Percentiles rank a stretch among this genome's conserved stretches.
These are phyloP conservation scores for Blastomyces silverae DNA, from an alignment of 2,329 filamentous ascomycete species.

Conservation along the genomic window DNA sequence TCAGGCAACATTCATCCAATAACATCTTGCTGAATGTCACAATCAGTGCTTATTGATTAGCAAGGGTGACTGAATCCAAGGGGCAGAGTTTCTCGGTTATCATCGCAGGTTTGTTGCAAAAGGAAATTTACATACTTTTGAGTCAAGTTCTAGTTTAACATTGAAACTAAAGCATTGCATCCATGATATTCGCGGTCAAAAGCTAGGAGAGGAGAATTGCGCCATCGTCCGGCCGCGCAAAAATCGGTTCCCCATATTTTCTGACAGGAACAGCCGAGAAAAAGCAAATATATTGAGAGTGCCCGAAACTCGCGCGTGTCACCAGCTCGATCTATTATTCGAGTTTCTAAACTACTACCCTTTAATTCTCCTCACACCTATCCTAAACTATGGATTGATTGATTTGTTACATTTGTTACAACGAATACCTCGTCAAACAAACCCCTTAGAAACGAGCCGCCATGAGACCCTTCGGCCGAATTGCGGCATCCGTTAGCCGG, in stretches of 20 bases:
- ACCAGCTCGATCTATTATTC: no score
- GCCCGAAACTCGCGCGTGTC: no score
- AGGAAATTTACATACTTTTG: background rate
- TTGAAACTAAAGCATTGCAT: background rate
- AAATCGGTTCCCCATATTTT: background rate
- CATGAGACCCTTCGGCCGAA: constrained; percentile 25
- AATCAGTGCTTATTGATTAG: background rate
- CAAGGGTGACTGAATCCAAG: background rate
- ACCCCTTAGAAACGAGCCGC: constrained; percentile 8
- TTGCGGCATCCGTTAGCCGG: constrained; percentile 12
- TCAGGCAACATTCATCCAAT: no score
- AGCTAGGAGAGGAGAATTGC: background rate
- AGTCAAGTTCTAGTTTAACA: no score
- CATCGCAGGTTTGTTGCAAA: background rate
- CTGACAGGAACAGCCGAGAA: background rate
- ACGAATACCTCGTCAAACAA: background rate
- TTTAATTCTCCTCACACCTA: background rate
- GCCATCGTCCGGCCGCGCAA: background rate
- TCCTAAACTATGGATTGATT: background rate
- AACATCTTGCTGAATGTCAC: background rate
- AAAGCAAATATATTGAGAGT: background rate
- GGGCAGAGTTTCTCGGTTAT: background rate
- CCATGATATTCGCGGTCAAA: no score
- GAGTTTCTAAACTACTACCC: no score
- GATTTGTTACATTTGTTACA: background rate